Base-by-base conservation (phyloP, 2,329 filamentous ascomycete genomes). In the Alternaria novae-zelandiae region DNA sequence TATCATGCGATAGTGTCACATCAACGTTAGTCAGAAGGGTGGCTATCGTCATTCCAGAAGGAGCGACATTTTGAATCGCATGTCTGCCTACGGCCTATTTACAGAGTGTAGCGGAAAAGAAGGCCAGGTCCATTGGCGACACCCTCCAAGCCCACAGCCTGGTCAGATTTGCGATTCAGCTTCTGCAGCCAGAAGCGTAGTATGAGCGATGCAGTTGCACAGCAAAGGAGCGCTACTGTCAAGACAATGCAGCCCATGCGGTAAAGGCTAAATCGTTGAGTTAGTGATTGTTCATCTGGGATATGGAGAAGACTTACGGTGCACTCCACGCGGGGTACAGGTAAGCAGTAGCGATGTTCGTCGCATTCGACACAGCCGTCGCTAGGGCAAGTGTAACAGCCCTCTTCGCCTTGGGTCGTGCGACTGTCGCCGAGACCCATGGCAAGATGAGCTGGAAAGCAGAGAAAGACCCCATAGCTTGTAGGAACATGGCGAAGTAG, bases 401-500 rank as follows among this genome's bases (percentile, higher is more conserved):
- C 25, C 78, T 65, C 61, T 79, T 81, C 7, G 75, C 73, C 15
- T 77, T 71, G 0, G 78, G 78, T 8, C 78, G 69, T 3, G 76
- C 74, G 30, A 79, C 74, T 2, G 70, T 72, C 21, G 77, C 74
- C 0, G 76, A 73, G 0, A 78, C 69, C 78, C 77, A 80, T 8
- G 74, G 66, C 10, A 78, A 67, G 30, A 78, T 75, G 32, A 78
- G 69, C 28, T 74, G 74, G 45, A 73, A 77, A 3, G 72, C 73
- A 6, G 71, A 69, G 8, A 78, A 0, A 7, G 67, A 68, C 12
- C 67, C 67, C 63, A 67, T 66, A 1, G 67, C 67, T 17, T 69
- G 67, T 11, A 90, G 76, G 67, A 89, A 89, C 83, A 89, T 88
- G 67, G 86, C 88, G 63, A 89, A 88, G 79, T 88, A 89, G 3